A percentile compares a stretch with the other conserved stretches of the same genome.
These are phyloP conservation scores for Colletotrichum musae DNA, from an alignment of 2,329 filamentous ascomycete species.

Conservation along the genomic window DNA sequence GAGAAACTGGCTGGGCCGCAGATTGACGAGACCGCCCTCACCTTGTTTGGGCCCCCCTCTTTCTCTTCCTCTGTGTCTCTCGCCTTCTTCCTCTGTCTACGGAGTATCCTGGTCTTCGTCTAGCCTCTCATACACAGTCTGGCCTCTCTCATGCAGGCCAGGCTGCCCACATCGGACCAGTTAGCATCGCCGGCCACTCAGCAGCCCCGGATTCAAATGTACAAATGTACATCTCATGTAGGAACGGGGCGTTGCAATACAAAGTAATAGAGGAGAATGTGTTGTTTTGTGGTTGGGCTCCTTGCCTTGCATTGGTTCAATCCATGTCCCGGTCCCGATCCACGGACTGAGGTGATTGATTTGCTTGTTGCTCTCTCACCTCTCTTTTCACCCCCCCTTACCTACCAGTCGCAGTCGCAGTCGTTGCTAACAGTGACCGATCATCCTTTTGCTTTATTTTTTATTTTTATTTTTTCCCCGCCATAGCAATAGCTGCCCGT, in stretches of 20 bases:
- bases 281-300: conserved; percentile 24
- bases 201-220: not conserved
- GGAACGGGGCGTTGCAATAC: not conserved
- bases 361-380: conserved; percentile 25
- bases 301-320: conserved; percentile 26
- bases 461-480: conserved; percentile 15
- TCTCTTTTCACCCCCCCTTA: conserved; percentile 13
- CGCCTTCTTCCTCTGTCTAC: conserved; percentile 8
- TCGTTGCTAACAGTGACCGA: conserved; percentile 26
- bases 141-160: not conserved
- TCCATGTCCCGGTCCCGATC: conserved; percentile 16
- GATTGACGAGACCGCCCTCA: conserved; percentile 33
- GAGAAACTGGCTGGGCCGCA: conserved; percentile 16
- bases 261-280: not conserved
- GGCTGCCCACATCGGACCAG: conserved; percentile 8
- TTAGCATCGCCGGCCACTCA: not conserved
- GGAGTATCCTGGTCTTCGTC: not conserved
- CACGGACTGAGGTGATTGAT: conserved; percentile 6
- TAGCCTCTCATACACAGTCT: conserved; percentile 1
- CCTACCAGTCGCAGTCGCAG: conserved; percentile 24
- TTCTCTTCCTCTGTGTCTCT: conserved; percentile 20
- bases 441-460: conserved; percentile 15
- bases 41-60: no score
- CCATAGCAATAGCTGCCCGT: conserved; percentile 21
- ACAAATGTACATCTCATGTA: not conserved